Evolutionary conservation across 306 rosid species (phyloP), one percentile per base, ranked within the genome.

Genomic region (Spatholobus suberectus): DNA sequence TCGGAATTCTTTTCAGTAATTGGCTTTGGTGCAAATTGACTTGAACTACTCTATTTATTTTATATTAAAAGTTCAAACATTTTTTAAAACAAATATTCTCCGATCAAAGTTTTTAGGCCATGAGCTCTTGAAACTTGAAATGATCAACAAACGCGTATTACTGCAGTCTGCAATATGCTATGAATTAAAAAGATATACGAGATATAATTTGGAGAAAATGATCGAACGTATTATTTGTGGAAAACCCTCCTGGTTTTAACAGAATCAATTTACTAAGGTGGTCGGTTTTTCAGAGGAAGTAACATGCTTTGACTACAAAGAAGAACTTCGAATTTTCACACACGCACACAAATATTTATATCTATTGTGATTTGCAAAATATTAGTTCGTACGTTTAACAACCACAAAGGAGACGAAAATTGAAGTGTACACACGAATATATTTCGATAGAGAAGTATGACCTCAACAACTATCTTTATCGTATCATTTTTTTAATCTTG

Each of bases 61-160:
- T 12, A 43, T 32, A 21, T 83, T 87, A 85, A 80, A 80, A 66
- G 61, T 81, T 87, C 82, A 81, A 84, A 84, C 51, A 20, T 46
- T n/a, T 55, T 61, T 11, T 77, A 21, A 18, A 12, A 8, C 10
- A 58, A 74, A 29, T 21, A 47, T 71, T 75, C 38, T 67, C 21
- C 23, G 41, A 75, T 75, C 75, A 75, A 63, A 62, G 76, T 5
- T 71, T 69, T 71, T 43, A 11, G 76, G 24, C 68, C 24, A 46
- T 27, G 10, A 49, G 24, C 52, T 51, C 51, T 83, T 78, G 69
- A 74, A 49, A 27, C 8, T 78, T 63, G 83, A 81, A 85, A 77
- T 40, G 21, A 58, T 69, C 76, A 75, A 74, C 52, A 37, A 61
- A 61, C 68, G 38, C 29, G 17, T 26, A 15, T 24, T 59, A 29